phyloP scores from a whole-genome alignment of 164 flowering plant genomes.

The Aristolochia fimbriata region DNA sequence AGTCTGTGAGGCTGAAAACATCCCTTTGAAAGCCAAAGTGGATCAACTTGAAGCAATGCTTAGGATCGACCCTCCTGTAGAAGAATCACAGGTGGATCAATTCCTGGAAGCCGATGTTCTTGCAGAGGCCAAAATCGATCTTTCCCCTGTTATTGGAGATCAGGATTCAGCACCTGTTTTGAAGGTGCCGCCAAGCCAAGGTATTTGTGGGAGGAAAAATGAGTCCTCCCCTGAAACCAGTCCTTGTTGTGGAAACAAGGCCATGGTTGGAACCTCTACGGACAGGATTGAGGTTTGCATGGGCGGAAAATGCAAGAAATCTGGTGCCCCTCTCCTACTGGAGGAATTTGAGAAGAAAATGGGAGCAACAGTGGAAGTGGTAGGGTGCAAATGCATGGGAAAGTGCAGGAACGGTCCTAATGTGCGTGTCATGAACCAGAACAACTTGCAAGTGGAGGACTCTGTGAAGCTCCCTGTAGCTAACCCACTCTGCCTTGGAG shows the following conservation, averaged over 20 bases:
- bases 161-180: no score
- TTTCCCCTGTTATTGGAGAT: no score
- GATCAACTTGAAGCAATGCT: neutral
- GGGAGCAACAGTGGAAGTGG: conserved; percentile 44
- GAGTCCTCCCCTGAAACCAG: neutral
- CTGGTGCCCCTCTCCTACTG: conserved; percentile 48
- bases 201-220: no score
- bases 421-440: conserved; percentile 34
- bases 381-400: conserved; percentile 93
- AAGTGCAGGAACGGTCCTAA: conserved; percentile 74
- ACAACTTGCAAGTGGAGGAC: conserved; percentile 9
- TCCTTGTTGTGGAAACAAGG: neutral
- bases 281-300: conserved; percentile 73
- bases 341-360: conserved; percentile 42
- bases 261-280: neutral
- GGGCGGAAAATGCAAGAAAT: conserved; percentile 83
- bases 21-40: neutral
- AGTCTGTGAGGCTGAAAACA: no score
- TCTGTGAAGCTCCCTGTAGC: conserved; percentile 14
- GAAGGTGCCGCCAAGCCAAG: no score
- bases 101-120: neutral
- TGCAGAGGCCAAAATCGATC: neutral
- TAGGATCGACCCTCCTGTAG: neutral
- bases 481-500: conserved; percentile 36
- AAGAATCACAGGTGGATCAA: neutral